Evolutionary conservation across 805 yeast species (phyloP), one percentile per base, ranked within the genome.

Genomic region (Hanseniaspora clermontiae): DNA sequence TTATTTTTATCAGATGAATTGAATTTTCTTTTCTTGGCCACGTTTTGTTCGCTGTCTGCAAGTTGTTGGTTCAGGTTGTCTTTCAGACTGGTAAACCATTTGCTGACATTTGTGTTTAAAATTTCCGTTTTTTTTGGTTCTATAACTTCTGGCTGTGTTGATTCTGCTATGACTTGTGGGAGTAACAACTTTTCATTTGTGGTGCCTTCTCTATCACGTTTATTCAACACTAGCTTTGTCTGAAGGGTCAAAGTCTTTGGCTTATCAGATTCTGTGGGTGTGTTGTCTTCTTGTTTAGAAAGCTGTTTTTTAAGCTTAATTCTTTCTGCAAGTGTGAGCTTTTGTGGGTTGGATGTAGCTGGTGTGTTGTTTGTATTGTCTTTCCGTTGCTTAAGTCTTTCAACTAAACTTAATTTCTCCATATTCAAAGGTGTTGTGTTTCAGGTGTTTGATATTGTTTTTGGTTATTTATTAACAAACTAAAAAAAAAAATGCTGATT

Each of bases 321-420:
- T 56, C 51, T 50, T 17, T 56, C 58, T 11, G 51, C 51, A 6
- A 56, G 40, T 7, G 49, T 29, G 14, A 55, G 17, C 32, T 55
- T 55, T 15, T 51, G 29, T 5, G 48, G 19, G 17, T 7, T 29
- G 14, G 38, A 10, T 4, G 24, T 29, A 11, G 31, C 7, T 20
- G 20, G 24, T 27, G 5, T 8, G 5, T 9, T 17, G 9, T 14
- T 31, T 10, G 15, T 12, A 8, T 31, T 34, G 5, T 32, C 49
- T 36, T 46, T 34, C 14, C 49, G 17, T 46, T 46, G 36, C 19
- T 34, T 46, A n/a, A 46, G 39, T 46, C 49, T 46, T 46, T 46
- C 49, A 34, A 46, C 29, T 19, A 46, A 46, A 5, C 31, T 46
- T 15, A 31, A 9, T 20, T 34, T 34, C 5, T 20, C 27, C 49